Percentiles rank a stretch among this genome's conserved stretches.
Evolutionary conservation across 225 moss, liverwort and hornwort species (phyloP).

Genomic region (Anthoceros angustus): DNA sequence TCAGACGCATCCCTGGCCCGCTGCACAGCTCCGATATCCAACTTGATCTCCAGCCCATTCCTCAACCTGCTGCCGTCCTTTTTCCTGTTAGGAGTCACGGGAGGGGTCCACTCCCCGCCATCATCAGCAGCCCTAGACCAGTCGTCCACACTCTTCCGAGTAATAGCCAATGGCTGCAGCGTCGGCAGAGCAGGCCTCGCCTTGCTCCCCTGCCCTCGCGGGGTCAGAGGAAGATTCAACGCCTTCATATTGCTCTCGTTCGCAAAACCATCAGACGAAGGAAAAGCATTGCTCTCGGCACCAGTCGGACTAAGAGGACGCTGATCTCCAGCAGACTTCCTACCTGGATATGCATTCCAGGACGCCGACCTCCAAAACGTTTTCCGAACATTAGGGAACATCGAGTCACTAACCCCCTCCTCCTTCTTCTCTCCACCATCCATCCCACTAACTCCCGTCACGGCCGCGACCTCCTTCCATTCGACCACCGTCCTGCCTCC

Average conservation of each 20-base stretch:
- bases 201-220: slow-evolving; percentile 12
- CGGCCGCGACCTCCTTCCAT: slow-evolving; percentile 1
- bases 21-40: slow-evolving; percentile 29
- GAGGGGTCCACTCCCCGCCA: slow-evolving; percentile 9
- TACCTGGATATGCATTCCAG: neutral
- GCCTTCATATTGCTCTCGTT: neutral
- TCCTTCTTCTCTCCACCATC: slow-evolving; percentile 1
- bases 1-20: slow-evolving; percentile 24
- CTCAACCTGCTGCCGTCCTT: slow-evolving; percentile 11
- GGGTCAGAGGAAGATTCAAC: slow-evolving; percentile 6
- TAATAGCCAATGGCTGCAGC: slow-evolving; percentile 14
- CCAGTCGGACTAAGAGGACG: neutral
- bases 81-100: slow-evolving; percentile 6
- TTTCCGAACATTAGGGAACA: slow-evolving; percentile 2
- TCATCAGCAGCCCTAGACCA: slow-evolving; percentile 14
- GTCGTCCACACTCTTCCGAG: slow-evolving; percentile 13
- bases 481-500: neutral
- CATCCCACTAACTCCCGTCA: neutral
- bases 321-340: neutral
- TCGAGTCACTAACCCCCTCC: slow-evolving; percentile 2
- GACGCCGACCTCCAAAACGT: slow-evolving; percentile 5
- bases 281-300: neutral
- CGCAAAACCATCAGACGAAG: neutral
- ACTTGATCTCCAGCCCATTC: slow-evolving; percentile 24
- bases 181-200: slow-evolving; percentile 7